Conservation (phyloP, 148 eudicot genomes). For the Dysphania ambrosioides region DNA sequence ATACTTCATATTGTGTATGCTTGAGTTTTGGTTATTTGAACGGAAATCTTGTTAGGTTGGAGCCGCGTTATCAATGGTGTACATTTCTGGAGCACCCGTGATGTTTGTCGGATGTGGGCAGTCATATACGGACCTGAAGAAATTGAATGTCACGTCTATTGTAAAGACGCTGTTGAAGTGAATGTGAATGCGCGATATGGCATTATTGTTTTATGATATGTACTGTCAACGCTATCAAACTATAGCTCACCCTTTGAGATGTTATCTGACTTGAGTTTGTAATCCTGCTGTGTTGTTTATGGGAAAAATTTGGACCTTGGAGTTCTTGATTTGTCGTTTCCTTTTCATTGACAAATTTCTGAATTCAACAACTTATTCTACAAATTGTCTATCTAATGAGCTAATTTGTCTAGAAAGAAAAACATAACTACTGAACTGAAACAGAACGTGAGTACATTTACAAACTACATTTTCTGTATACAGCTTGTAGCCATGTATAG, state of each 20-base stretch:
- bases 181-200: conserved; percentile 8
- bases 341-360: too few species aligned
- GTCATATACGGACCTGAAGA: conserved; percentile 84
- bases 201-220: background rate
- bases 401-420: too few species aligned
- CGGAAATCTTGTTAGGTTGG: conserved; percentile 57
- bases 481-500: too few species aligned
- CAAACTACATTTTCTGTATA: too few species aligned
- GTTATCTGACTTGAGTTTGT: background rate
- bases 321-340: background rate
- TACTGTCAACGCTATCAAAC: background rate
- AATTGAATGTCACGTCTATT: conserved; percentile 87
- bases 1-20: too few species aligned
- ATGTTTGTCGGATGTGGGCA: conserved; percentile 99
- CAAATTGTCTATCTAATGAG: too few species aligned
- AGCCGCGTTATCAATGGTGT: conserved; percentile 96
- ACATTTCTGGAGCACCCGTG: conserved; percentile 89
- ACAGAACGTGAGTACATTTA: too few species aligned
- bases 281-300: background rate
- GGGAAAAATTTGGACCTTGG: background rate
- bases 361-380: too few species aligned
- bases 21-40: background rate
- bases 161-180: conserved; percentile 90
- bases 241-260: background rate
- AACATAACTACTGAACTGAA: too few species aligned